These are phyloP conservation scores for Lenzites betulinus DNA, from an alignment of 768 basidiomycete genomes.

Conservation along the genomic window DNA sequence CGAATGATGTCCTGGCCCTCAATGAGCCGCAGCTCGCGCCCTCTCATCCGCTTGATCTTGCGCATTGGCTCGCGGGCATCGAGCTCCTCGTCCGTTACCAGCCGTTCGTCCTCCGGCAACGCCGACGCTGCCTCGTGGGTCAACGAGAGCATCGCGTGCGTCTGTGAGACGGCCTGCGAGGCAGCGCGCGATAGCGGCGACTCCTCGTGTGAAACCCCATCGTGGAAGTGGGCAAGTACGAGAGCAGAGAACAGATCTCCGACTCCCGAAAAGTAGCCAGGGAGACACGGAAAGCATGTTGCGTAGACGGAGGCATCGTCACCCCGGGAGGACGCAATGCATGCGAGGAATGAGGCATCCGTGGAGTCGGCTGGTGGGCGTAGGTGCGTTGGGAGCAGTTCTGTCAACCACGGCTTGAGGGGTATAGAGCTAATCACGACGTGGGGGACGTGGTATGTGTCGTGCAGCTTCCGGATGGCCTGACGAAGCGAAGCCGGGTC, in stretches of 20 bases:
- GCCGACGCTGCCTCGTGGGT: constrained; percentile 60
- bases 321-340: constrained; percentile 59
- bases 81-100: constrained; percentile 74
- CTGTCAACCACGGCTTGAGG: constrained; percentile 59
- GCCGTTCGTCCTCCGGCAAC: constrained; percentile 61
- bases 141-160: constrained; percentile 66
- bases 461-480: constrained; percentile 76
- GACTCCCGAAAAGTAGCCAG: constrained; percentile 94
- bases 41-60: constrained; percentile 72
- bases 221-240: constrained; percentile 76
- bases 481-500: constrained; percentile 64
- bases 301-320: constrained; percentile 56
- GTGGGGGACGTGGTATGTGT: constrained; percentile 74
- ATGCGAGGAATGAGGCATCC: constrained; percentile 63
- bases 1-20: constrained; percentile 74
- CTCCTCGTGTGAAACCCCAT: constrained; percentile 25
- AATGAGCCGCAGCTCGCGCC: constrained; percentile 82
- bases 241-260: constrained; percentile 97
- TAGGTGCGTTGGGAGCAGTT: constrained; percentile 50
- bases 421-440: constrained; percentile 93
- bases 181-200: constrained; percentile 59
- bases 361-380: constrained; percentile 29
- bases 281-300: constrained; percentile 72
- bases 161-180: constrained; percentile 70
- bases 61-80: constrained; percentile 68